Conservation (phyloP, 805 yeast species). For the Saturnispora zaruensis region DNA sequence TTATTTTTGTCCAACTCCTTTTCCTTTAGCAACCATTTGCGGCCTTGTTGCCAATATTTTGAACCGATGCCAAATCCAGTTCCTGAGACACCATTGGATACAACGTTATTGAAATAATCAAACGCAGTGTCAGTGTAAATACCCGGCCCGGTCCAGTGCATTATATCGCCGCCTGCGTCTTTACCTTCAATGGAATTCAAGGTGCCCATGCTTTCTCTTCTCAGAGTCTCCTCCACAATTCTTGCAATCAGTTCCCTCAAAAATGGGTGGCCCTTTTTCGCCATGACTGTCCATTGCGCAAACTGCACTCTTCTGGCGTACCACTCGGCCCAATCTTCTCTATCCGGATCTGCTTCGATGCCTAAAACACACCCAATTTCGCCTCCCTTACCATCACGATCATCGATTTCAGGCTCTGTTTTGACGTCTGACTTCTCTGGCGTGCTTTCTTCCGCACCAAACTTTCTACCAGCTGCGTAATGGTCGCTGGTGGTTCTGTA, state of each 20-base stretch:
- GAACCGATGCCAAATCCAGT: conserved; percentile 31
- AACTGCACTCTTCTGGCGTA: conserved; percentile 89
- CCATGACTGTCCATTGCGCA: conserved; percentile 94
- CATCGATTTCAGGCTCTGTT: conserved; percentile 24
- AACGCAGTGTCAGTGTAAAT: conserved; percentile 85
- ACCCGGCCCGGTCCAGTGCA: conserved; percentile 97
- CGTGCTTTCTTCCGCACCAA: not conserved
- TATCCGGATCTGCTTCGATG: conserved; percentile 94
- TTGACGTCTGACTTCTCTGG: too few species aligned
- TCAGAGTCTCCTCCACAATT: conserved; percentile 67
- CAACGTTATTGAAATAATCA: conserved; percentile 62
- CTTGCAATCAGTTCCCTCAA: conserved; percentile 70
- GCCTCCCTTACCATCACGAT: conserved; percentile 30
- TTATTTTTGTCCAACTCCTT: conserved; percentile 18
- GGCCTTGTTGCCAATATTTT: conserved; percentile 18
- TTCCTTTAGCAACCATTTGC: conserved; percentile 17
- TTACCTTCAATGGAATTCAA: conserved; percentile 44
- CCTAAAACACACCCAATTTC: conserved; percentile 76
- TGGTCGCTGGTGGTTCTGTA: not conserved
- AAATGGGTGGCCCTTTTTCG: conserved; percentile 87
- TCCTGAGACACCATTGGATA: conserved; percentile 26
- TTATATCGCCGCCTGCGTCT: conserved; percentile 66
- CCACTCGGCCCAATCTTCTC: conserved; percentile 91
- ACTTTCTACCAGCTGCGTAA: not conserved
- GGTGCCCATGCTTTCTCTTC: conserved; percentile 39